Conservation (phyloP, 371 early-diverging fungal species). For the Rhizomucor pusillus region DNA sequence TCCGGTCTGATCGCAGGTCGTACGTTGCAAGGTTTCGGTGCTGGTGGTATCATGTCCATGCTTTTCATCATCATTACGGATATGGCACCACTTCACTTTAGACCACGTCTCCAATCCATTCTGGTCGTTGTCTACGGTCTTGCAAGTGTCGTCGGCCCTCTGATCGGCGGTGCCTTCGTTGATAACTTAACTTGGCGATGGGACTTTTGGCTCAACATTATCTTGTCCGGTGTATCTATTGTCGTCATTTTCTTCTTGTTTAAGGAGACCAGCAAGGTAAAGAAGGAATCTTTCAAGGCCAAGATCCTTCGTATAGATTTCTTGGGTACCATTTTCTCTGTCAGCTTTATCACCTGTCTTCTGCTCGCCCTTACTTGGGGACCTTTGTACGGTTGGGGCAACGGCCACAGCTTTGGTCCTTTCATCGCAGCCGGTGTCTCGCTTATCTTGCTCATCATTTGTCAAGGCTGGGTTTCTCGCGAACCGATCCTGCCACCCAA, state of each 20-base stretch:
- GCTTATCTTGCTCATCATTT: conserved; percentile 6
- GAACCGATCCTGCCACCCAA: conserved; percentile 18
- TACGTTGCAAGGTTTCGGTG: conserved; percentile 71
- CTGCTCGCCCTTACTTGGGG: conserved; percentile 55
- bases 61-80: conserved; percentile 81
- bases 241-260: conserved; percentile 49
- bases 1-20: conserved; percentile 65
- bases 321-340: conserved; percentile 20
- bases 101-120: conserved; percentile 63
- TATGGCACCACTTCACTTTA: conserved; percentile 57
- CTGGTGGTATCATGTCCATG: conserved; percentile 66
- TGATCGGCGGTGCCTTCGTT: conserved; percentile 65
- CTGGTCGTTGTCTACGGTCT: conserved; percentile 65
- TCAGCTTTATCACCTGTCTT: conserved; percentile 31
- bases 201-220: conserved; percentile 76
- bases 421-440: conserved; percentile 16
- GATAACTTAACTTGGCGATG: conserved; percentile 68
- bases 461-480: conserved; percentile 16
- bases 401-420: conserved; percentile 10
- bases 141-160: conserved; percentile 72
- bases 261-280: conserved; percentile 38
- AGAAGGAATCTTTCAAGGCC: conserved; percentile 29
- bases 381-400: conserved; percentile 12
- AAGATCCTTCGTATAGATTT: conserved; percentile 71
- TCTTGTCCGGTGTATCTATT: conserved; percentile 61